Evolutionary conservation across 2,329 filamentous ascomycete genomes (phyloP).

Genomic region (Hirsutella thompsonii): DNA sequence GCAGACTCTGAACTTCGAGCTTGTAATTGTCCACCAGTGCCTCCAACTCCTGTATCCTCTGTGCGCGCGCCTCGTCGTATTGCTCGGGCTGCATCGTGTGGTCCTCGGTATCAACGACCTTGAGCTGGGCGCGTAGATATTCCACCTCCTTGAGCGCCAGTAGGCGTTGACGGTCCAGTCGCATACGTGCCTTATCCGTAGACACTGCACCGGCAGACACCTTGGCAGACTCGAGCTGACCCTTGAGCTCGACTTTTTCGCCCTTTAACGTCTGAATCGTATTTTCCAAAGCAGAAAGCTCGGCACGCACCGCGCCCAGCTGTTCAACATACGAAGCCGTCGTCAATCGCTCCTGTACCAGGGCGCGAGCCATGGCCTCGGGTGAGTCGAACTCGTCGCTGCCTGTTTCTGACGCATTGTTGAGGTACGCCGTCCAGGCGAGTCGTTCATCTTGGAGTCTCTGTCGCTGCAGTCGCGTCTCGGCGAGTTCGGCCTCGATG

Average conservation of each 20-base stretch:
- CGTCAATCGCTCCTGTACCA: slow-evolving; percentile 71
- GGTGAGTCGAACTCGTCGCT: slow-evolving; percentile 76
- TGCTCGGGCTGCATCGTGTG: slow-evolving; percentile 70
- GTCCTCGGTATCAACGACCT: slow-evolving; percentile 79
- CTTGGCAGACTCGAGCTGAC: slow-evolving; percentile 61
- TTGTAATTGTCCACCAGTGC: slow-evolving; percentile 80
- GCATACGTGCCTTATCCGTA: slow-evolving; percentile 55
- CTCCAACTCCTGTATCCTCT: slow-evolving; percentile 72
- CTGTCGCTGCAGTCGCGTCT: slow-evolving; percentile 71
- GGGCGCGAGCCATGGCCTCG: slow-evolving; percentile 71
- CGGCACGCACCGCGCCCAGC: slow-evolving; percentile 66
- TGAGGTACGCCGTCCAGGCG: slow-evolving; percentile 77
- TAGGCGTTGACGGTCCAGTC: slow-evolving; percentile 74
- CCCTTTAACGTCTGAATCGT: slow-evolving; percentile 59
- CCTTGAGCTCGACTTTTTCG: slow-evolving; percentile 50
- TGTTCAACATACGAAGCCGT: slow-evolving; percentile 69
- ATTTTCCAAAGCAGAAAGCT: slow-evolving; percentile 64
- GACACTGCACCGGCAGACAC: slow-evolving; percentile 29
- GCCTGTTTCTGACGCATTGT: slow-evolving; percentile 48
- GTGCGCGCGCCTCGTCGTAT: slow-evolving; percentile 60
- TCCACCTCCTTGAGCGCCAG: slow-evolving; percentile 88
- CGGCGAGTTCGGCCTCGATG: slow-evolving; percentile 63
- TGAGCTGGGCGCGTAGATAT: slow-evolving; percentile 83
- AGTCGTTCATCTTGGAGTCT: slow-evolving; percentile 77
- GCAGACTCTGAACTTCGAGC: slow-evolving; percentile 60